Base-by-base conservation (phyloP, 83 land plant species). In the Picea abies region DNA sequence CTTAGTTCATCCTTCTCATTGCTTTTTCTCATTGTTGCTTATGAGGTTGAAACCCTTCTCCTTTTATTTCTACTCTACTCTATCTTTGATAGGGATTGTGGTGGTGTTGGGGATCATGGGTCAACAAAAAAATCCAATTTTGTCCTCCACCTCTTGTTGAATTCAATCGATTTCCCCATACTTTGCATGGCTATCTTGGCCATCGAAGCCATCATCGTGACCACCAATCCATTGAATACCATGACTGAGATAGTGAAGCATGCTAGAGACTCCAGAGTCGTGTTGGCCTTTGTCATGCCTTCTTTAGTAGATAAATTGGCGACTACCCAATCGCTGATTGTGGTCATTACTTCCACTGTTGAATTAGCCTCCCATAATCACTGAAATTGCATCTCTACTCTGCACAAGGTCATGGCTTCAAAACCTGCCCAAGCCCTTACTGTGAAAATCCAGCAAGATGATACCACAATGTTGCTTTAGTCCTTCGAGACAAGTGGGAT, bases 401-500 rank as follows among this genome's bases (percentile, higher is more conserved):
- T 78, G 2, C 5, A 0, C 2, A 44, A 44, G 2, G 26, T 37
- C 4, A 35, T 63, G 67, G 49, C 9, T 5, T 15, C 19, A 6
- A 64, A 22, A 6, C 49, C 84, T 82, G 85, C 80, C 78, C 68
- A 84, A 62, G 80, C 63, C 61, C 86, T 89, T 85, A 10, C 82
- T 85, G 58, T 86, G 84, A 75, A 89, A 88, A 83, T 90, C 25
- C 12, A 79, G 44, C 98, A 95, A 79, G 90, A 88, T 35, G 98
- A 95, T 82, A 85, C 94, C 6, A 96, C 98, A 15, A 88, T 93
- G 39, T 85, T 97, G 63, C 92, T 97, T 14, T 95, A 95, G 80
- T 97, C 98, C 22, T 97, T 97, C 3, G 96, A 97, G 12, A 96
- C 97, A 0, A 96, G 97, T 10, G 99, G 99, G 10, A 82, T 72